Base-by-base conservation (phyloP, 2,329 filamentous ascomycete genomes). In the Hyphodiscus sp. region DNA sequence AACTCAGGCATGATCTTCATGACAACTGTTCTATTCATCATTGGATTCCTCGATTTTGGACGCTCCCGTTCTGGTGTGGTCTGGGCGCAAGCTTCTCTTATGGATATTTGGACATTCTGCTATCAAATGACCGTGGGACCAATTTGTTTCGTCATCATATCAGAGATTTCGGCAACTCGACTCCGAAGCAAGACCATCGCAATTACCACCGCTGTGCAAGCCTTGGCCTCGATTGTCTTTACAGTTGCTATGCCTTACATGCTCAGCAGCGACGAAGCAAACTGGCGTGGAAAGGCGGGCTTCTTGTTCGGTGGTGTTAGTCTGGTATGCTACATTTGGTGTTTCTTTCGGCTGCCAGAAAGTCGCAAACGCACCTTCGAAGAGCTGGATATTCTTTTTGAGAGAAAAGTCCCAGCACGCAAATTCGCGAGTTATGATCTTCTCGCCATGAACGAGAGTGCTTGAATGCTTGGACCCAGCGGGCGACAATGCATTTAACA, bases 1-100 rank as follows among this genome's bases (percentile, higher is more conserved):
- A 72, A 83, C 53, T 82, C 77, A 70, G 81, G 82, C 56, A 77
- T 78, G 20, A 65, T 71, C 19, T 73, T 77, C 69, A 82, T 82
- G 69, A 72, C 73, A 46, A 61, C 65, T 41, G 74, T 85, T 60
- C 71, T 85, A 60, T 60, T 78, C 54, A 70, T 74, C 18, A 77
- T 74, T 47, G 74, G 73, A 53, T 65, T 74, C 33, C 60, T 67
- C 6, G 61, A 61, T 41, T 56, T 56, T 52, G 58, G 51, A 26
- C 58, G 47, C 47, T 54, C 20, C 41, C 54, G 58, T n/a, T 55
- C 58, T 8, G 55, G 51, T 16, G 58, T 55, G 10, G 55, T 63
- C 48, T 63, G 75, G 74, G 76, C 62, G 9, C 60, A 64, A 47
- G 55, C 63, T 7, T 70, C 72, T 2, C 52, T 65, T 2, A 62